Evolutionary conservation across 2,329 filamentous ascomycete species (phyloP).

Genomic region (Gremmenia infestans): DNA sequence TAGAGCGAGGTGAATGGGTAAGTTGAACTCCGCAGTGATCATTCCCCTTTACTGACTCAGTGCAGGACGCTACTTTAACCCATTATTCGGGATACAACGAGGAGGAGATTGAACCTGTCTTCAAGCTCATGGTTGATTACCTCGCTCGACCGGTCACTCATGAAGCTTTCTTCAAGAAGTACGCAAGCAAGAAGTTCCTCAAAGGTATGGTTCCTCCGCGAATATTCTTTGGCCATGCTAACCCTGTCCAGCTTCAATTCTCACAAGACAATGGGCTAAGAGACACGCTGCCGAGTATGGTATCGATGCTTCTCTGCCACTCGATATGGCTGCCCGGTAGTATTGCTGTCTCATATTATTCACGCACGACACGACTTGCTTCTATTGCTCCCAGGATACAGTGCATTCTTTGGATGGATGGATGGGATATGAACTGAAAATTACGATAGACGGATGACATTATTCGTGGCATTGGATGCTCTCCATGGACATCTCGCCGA

Average conservation of each 20-base stretch:
- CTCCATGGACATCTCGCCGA: slow-evolving; percentile 17
- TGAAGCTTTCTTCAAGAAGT: slow-evolving; percentile 99
- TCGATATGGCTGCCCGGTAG: slow-evolving; percentile 27
- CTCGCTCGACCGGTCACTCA: slow-evolving; percentile 84
- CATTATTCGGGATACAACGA: slow-evolving; percentile 94
- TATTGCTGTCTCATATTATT: slow-evolving; percentile 17
- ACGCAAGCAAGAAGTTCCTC: slow-evolving; percentile 98
- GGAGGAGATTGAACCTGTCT: slow-evolving; percentile 86
- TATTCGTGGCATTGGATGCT: slow-evolving; percentile 15
- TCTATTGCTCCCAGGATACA: slow-evolving; percentile 24
- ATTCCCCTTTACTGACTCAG: slow-evolving; percentile 24
- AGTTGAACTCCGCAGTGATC: slow-evolving; percentile 32
- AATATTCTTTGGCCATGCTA: slow-evolving; percentile 11
- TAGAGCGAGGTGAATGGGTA: slow-evolving; percentile 90
- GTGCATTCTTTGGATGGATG: slow-evolving; percentile 33
- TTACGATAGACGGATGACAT: slow-evolving; percentile 29
- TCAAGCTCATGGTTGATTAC: slow-evolving; percentile 94
- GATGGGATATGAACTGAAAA: slow-evolving; percentile 31
- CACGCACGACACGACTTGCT: slow-evolving; percentile 24
- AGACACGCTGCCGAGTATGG: slow-evolving; percentile 59
- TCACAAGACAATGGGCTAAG: slow-evolving; percentile 91
- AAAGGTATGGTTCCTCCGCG: slow-evolving; percentile 63
- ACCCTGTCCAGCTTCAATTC: slow-evolving; percentile 67
- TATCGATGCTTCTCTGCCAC: slow-evolving; percentile 36
- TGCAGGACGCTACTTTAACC: slow-evolving; percentile 72